A percentile compares a stretch with the other conserved stretches of the same genome.
Evolutionary conservation across 495 filamentous ascomycete genomes (phyloP).

Genomic region (Neurospora intermedia): DNA sequence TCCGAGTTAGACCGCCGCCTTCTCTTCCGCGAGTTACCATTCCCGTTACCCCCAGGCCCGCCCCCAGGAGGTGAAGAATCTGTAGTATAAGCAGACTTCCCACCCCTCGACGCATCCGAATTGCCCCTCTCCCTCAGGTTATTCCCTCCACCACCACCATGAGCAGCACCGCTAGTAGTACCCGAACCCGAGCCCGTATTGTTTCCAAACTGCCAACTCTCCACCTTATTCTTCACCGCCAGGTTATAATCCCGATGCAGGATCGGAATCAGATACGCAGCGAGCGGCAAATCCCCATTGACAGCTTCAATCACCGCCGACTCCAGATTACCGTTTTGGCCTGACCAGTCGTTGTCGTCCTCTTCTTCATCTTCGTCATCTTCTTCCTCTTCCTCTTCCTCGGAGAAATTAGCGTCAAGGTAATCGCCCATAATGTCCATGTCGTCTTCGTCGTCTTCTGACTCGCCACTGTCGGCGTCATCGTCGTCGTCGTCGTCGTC

Average conservation of each 20-base stretch:
- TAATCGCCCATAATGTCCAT: slow-evolving; percentile 9
- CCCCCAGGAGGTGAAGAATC: not conserved
- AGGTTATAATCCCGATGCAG: slow-evolving; percentile 12
- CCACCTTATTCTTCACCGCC: slow-evolving; percentile 14
- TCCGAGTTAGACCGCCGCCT: slow-evolving; percentile 10
- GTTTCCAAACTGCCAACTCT: slow-evolving; percentile 13
- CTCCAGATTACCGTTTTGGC: slow-evolving; percentile 16
- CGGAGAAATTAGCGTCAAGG: slow-evolving; percentile 2
- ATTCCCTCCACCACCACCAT: not conserved
- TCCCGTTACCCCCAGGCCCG: not conserved
- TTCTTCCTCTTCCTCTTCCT: slow-evolving; percentile 4
- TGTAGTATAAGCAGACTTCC: slow-evolving; percentile 2
- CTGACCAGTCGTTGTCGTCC: slow-evolving; percentile 18
- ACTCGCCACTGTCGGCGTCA: not conserved
- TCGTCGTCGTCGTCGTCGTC: not conserved
- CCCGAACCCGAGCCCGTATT: not conserved
- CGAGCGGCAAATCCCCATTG: slow-evolving; percentile 12
- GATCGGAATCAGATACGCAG: slow-evolving; percentile 14
- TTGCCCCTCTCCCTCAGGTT: not conserved
- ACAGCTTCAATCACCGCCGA: slow-evolving; percentile 14
- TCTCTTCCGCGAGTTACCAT: slow-evolving; percentile 7
- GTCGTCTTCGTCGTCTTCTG: slow-evolving; percentile 5
- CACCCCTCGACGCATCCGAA: slow-evolving; percentile 3
- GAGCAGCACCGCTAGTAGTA: not conserved
- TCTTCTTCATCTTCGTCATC: slow-evolving; percentile 7